A percentile compares a stretch with the other conserved stretches of the same genome.
Evolutionary conservation across 1,139 yeast species (phyloP).

Genomic region (Nakaseomyces glabratus): DNA sequence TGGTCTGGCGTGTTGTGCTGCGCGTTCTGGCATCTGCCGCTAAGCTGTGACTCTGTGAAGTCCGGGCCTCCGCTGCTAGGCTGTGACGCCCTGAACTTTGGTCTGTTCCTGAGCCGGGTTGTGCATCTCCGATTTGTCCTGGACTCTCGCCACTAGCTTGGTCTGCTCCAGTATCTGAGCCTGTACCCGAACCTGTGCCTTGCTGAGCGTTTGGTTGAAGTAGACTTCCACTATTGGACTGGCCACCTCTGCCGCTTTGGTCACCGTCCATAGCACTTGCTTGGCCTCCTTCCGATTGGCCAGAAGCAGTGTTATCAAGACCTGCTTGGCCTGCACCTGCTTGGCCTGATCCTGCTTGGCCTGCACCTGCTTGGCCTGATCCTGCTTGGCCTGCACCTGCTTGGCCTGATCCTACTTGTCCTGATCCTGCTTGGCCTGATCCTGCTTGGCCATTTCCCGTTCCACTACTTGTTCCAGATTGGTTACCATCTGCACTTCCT

Average conservation of each 20-base stretch:
- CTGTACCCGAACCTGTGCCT: background rate
- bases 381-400: constrained; percentile 1
- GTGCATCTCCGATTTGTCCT: background rate
- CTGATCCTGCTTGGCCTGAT: background rate
- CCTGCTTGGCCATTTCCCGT: background rate
- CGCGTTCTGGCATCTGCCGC: constrained; percentile 1
- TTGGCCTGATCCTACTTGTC: background rate
- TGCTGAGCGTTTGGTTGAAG: no score
- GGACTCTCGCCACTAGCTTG: background rate
- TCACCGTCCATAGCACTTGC: background rate
- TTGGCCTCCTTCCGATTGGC: background rate
- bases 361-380: constrained; percentile 1
- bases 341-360: background rate
- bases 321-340: background rate
- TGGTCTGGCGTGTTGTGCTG: background rate
- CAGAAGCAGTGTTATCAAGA: background rate
- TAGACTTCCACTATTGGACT: no score
- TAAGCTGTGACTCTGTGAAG: background rate
- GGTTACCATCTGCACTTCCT: background rate
- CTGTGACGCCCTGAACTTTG: no score
- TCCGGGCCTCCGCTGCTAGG: constrained; percentile 2
- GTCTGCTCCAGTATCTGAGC: background rate
- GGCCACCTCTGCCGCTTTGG: background rate
- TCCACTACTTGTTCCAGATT: background rate
- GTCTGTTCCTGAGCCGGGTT: background rate